Evolutionary conservation across 257 asterid genomes (phyloP).

Genomic region (Ballota nigra): DNA sequence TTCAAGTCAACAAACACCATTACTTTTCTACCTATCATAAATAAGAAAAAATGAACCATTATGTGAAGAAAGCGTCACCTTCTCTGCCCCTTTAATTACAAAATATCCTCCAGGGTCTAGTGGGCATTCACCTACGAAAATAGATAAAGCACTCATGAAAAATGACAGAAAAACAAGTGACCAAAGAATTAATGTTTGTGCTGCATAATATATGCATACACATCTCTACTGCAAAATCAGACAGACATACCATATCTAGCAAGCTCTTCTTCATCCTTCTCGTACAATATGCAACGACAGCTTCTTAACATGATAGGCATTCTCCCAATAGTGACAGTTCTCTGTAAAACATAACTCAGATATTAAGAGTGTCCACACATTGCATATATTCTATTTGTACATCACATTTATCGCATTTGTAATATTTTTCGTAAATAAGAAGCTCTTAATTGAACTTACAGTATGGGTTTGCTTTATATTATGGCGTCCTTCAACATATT

Average conservation of each 20-base stretch:
- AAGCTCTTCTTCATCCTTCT: slow-evolving; percentile 86
- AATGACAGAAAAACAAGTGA: neutral
- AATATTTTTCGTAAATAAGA: slow-evolving; percentile 5
- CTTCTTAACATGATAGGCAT: slow-evolving; percentile 97
- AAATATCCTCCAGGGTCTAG: slow-evolving; percentile 98
- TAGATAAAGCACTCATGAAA: slow-evolving; percentile 13
- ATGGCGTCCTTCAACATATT: slow-evolving; percentile 44
- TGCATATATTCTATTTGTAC: slow-evolving; percentile 4
- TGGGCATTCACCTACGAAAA: slow-evolving; percentile 85
- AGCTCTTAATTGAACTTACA: slow-evolving; percentile 30
- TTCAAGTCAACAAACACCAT: neutral
- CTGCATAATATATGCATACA: neutral
- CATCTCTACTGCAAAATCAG: slow-evolving; percentile 18
- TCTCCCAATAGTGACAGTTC: slow-evolving; percentile 57
- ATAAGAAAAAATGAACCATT: slow-evolving; percentile 17
- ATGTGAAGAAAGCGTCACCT: slow-evolving; percentile 47
- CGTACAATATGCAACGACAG: slow-evolving; percentile 56
- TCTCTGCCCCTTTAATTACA: slow-evolving; percentile 81
- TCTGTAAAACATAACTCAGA: slow-evolving; percentile 33
- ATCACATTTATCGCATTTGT: slow-evolving; percentile 11
- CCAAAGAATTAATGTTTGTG: slow-evolving; percentile 11
- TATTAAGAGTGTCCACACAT: neutral
- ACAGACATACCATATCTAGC: slow-evolving; percentile 61
- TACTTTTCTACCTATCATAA: slow-evolving; percentile 12
- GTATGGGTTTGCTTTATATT: neutral